Conservation (phyloP, 2,329 filamentous ascomycete species). For the Pezicula neosporulosa region DNA sequence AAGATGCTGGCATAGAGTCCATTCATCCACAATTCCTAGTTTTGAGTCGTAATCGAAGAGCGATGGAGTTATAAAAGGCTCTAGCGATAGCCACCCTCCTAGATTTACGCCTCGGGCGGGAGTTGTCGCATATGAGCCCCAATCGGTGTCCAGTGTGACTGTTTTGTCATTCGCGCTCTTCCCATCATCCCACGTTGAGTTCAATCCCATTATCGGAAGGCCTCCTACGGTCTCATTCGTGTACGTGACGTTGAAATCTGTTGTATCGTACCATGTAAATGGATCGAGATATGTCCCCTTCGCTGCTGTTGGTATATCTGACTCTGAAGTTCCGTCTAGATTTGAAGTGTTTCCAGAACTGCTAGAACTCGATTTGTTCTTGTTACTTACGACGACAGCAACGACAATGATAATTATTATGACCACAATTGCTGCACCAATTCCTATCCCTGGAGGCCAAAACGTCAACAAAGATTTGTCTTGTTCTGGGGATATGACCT, state of each 20-base stretch:
- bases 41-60: conserved; percentile 67
- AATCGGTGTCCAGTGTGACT: conserved; percentile 70
- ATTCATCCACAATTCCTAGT: conserved; percentile 77
- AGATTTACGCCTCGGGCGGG: conserved; percentile 89
- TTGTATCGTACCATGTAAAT: conserved; percentile 86
- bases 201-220: conserved; percentile 87
- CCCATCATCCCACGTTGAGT: conserved; percentile 82
- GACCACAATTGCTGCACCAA: conserved; percentile 49
- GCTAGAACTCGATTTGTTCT: conserved; percentile 37
- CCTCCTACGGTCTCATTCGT: conserved; percentile 81
- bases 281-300: conserved; percentile 81
- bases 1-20: conserved; percentile 69
- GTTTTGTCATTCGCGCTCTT: conserved; percentile 74
- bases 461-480: neutral
- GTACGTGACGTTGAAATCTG: conserved; percentile 91
- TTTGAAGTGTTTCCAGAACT: conserved; percentile 30
- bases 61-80: conserved; percentile 94
- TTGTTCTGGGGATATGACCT: conserved; percentile 25
- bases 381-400: conserved; percentile 63
- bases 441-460: conserved; percentile 40
- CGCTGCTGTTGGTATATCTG: conserved; percentile 52
- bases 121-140: conserved; percentile 71
- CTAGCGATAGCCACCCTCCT: conserved; percentile 89
- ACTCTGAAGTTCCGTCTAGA: conserved; percentile 48
- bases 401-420: conserved; percentile 66